A percentile compares a stretch with the other conserved stretches of the same genome.
phyloP scores from a whole-genome alignment of 345 rosid genomes.

The Tarenaya hassleriana region DNA sequence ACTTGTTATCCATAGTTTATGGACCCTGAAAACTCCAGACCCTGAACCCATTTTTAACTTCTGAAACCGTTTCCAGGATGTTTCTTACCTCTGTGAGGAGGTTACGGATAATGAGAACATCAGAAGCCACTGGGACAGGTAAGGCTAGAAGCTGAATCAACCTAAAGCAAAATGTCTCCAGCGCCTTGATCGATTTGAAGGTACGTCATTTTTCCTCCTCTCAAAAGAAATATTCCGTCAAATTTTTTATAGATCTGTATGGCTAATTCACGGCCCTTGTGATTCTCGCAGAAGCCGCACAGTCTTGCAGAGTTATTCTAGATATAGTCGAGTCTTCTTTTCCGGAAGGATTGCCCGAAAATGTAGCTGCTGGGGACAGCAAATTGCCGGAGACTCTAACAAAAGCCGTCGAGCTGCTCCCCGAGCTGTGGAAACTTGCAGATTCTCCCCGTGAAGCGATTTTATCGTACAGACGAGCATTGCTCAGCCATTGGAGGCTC shows the following conservation, averaged over 20 bases:
- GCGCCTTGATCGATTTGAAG: conserved; percentile 59
- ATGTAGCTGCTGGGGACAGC: conserved; percentile 54
- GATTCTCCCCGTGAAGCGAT: conserved; percentile 55
- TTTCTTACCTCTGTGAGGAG: conserved; percentile 69
- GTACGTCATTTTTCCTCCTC: conserved; percentile 23
- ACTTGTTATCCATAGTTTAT: too few relatives aligned
- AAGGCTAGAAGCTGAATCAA: too few relatives aligned
- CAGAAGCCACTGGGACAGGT: conserved; percentile 77
- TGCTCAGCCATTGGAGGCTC: conserved; percentile 67
- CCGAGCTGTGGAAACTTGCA: conserved; percentile 71
- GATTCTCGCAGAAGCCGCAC: conserved; percentile 78
- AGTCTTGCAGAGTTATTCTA: conserved; percentile 70
- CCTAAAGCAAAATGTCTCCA: conserved; percentile 81
- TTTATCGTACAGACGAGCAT: conserved; percentile 61
- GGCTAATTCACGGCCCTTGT: background rate
- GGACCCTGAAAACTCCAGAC: background rate
- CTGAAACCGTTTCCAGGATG: conserved; percentile 50
- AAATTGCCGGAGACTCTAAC: conserved; percentile 69
- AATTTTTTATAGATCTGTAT: too few relatives aligned
- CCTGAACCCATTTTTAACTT: background rate
- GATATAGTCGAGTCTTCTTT: conserved; percentile 75
- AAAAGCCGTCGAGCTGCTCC: conserved; percentile 82
- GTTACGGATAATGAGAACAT: conserved; percentile 78
- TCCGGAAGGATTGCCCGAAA: conserved; percentile 65
- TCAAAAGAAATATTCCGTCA: too few relatives aligned